Conservation (phyloP, 164 flowering plant species). For the Chimonanthus praecox region DNA sequence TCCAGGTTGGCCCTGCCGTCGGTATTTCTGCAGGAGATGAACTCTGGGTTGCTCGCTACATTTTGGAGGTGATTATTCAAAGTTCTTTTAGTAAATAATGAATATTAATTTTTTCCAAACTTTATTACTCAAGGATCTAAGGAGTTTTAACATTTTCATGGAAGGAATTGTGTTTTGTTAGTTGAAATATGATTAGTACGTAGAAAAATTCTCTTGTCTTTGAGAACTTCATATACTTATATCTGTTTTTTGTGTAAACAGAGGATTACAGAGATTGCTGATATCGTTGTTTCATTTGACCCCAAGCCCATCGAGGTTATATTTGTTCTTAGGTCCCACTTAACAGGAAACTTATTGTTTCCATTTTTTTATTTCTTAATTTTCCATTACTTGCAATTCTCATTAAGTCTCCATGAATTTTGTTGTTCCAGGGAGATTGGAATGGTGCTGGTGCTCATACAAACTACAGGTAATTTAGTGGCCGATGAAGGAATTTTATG, state of each 20-base stretch:
- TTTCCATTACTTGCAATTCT: background rate
- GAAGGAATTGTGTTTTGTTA: background rate
- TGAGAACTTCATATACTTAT: background rate
- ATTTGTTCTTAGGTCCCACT: background rate
- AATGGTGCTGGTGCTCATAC: constrained; percentile 96
- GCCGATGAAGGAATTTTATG: background rate
- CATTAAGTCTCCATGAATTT: background rate
- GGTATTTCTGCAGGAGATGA: constrained; percentile 87
- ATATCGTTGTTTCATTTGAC: constrained; percentile 76
- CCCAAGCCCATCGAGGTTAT: constrained; percentile 81
- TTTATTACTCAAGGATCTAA: background rate
- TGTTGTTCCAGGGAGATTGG: constrained; percentile 74
- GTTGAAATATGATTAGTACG: no score
- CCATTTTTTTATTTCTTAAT: background rate
- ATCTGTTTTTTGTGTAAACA: constrained; percentile 21
- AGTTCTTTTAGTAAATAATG: background rate
- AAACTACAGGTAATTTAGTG: constrained; percentile 62
- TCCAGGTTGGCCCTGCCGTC: constrained; percentile 84
- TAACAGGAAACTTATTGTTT: background rate
- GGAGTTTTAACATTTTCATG: background rate
- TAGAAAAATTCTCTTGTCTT: no score
- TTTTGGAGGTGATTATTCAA: constrained; percentile 57
- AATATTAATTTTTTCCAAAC: background rate
- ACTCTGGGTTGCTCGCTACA: constrained; percentile 83
- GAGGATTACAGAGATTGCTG: constrained; percentile 93